phyloP scores from a whole-genome alignment of 768 basidiomycete species.

The Boletales sp. region DNA sequence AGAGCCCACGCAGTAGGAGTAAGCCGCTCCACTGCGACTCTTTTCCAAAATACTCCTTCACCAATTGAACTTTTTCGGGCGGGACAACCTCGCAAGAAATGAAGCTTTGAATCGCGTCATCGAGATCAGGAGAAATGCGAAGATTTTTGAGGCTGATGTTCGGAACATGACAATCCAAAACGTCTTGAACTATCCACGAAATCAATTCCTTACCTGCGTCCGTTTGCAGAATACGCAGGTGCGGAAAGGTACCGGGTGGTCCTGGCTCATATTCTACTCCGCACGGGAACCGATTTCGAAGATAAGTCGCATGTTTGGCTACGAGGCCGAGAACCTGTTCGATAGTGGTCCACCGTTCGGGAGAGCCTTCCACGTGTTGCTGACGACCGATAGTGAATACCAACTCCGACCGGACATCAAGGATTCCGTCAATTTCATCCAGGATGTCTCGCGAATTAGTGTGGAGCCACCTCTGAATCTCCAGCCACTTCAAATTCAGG shows the following conservation, averaged over 20 bases:
- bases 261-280: constrained; percentile 2
- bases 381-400: constrained; percentile 31
- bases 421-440: constrained; percentile 25
- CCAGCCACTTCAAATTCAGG: constrained; percentile 12
- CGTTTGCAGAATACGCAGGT: constrained; percentile 10
- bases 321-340: constrained; percentile 26
- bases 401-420: constrained; percentile 31
- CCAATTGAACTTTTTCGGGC: not conserved
- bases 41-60: constrained; percentile 11
- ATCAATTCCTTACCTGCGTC: constrained; percentile 2
- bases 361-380: constrained; percentile 24
- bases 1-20: constrained; percentile 43
- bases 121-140: not conserved
- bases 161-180: constrained; percentile 8
- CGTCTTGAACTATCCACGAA: constrained; percentile 2
- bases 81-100: constrained; percentile 6
- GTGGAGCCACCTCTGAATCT: constrained; percentile 20
- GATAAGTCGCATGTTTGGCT: not conserved
- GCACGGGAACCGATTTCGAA: not conserved
- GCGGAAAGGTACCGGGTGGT: constrained; percentile 13
- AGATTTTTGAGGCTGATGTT: constrained; percentile 13
- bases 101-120: constrained; percentile 8
- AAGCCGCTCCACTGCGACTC: constrained; percentile 33
- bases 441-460: constrained; percentile 16
- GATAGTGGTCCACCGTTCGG: constrained; percentile 29